These are phyloP conservation scores for Cardamine chenopodiifolia DNA, from an alignment of 345 rosid species.

Conservation along the genomic window DNA sequence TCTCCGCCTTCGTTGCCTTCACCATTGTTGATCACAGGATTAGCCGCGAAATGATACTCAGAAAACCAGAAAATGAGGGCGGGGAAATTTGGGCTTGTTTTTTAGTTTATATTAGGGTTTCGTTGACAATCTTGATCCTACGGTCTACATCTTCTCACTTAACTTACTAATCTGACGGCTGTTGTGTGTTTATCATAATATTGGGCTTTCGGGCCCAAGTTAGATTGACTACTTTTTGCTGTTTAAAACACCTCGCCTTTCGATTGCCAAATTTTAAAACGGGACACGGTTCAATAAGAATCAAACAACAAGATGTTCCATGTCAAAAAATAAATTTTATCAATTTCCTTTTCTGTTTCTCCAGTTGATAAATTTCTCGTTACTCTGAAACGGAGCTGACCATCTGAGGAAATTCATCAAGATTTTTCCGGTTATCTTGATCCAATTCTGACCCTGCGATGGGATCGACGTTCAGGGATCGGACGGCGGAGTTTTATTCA, in stretches of 20 bases:
- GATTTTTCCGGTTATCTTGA: neutral
- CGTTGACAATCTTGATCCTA: no score
- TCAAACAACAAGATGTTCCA: slow-evolving; percentile 17
- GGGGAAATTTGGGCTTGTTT: no score
- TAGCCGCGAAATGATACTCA: no score
- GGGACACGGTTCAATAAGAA: neutral
- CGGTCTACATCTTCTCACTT: neutral
- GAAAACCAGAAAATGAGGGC: no score
- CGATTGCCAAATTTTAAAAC: slow-evolving; percentile 11
- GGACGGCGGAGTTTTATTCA: slow-evolving; percentile 80
- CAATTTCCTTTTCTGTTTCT: slow-evolving; percentile 1
- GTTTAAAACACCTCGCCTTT: neutral
- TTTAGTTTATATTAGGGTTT: no score
- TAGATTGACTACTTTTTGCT: neutral
- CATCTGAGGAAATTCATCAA: slow-evolving; percentile 4
- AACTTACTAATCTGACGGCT: neutral
- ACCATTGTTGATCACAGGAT: no score
- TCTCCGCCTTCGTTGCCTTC: no score
- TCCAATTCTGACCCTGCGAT: slow-evolving; percentile 39
- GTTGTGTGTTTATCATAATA: neutral
- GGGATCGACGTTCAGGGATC: slow-evolving; percentile 71
- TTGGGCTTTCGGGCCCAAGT: slow-evolving; percentile 22
- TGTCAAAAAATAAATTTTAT: neutral
- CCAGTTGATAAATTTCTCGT: neutral
- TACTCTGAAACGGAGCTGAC: slow-evolving; percentile 14